Evolutionary conservation across 345 rosid species (phyloP), one percentile per base, ranked within the genome.

Genomic region (Rhodamnia argentea): DNA sequence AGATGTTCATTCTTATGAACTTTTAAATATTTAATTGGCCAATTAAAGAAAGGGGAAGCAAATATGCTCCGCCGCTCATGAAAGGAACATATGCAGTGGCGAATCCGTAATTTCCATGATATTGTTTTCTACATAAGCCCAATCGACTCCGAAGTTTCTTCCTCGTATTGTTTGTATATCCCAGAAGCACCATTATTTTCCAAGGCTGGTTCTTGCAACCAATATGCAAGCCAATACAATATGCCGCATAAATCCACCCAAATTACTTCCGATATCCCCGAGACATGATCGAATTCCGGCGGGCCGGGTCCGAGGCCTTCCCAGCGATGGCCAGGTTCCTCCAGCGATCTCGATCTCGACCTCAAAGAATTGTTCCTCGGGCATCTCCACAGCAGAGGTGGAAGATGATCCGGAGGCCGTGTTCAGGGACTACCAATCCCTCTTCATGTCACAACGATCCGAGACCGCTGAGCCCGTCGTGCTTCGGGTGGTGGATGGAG

Each of bases 381-480:
- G 56, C 86, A 83, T 47, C 74, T 83, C 50, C 50, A 55, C 83
- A 44, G n/a, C 87, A 0, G 82, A 86, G 13, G 83, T 75, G 20
- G 76, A 44, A 15, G 94, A 93, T 26, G 98, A 95, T 32, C 84
- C 91, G 4, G 62, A 87, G 44, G 86, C 97, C 5, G 97, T 95
- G 14, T 96, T 93, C 83, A 94, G 96, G 91, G 99, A 95, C 90
- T 96, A 96, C 89, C 98, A 95, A 55, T 93, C 93, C 86, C 84
- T 96, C 53, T 95, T 94, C 60, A 58, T 93, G n/a, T 95, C 98
- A 1, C 99, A 94, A 27, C 94, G 98, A 4, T 86, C 93, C 0
- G 96, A 95, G 87, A 92, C 98, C 2, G 44, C 83, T 1, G 88
- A 90, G 20, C 95, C 97, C 13, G 85, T 92, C 55, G 29, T 82